Evolutionary conservation across 169 alveolate species (phyloP).

Genomic region (Cryptosporidium felis): DNA sequence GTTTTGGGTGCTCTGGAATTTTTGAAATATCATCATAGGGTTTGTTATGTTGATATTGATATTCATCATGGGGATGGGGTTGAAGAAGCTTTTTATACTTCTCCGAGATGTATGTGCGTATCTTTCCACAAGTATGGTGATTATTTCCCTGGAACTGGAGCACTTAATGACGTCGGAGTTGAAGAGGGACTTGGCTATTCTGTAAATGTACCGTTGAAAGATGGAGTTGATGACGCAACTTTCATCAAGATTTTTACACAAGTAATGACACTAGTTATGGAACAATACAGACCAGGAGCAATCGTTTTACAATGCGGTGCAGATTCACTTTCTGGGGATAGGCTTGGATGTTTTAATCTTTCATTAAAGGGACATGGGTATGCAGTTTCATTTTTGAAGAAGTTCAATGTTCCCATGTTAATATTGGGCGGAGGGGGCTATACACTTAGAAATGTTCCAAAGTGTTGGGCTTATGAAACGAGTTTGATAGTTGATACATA

Average conservation of each 20-base stretch:
- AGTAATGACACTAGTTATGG: constrained; percentile 84
- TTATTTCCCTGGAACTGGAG: constrained; percentile 92
- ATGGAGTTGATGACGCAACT: constrained; percentile 88
- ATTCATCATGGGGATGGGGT: constrained; percentile 98
- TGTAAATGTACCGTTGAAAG: constrained; percentile 88
- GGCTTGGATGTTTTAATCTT: constrained; percentile 88
- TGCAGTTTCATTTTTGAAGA: constrained; percentile 73
- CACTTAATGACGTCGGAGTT: constrained; percentile 86
- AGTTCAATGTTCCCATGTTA: constrained; percentile 83
- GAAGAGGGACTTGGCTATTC: constrained; percentile 86
- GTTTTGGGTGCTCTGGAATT: constrained; percentile 88
- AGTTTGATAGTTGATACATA: constrained; percentile 78
- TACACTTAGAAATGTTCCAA: constrained; percentile 88
- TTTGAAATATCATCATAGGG: constrained; percentile 85
- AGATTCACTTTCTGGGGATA: constrained; percentile 90
- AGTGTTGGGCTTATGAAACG: constrained; percentile 91
- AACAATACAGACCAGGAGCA: constrained; percentile 87
- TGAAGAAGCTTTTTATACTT: constrained; percentile 94
- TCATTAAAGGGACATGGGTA: constrained; percentile 85
- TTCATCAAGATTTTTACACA: constrained; percentile 82
- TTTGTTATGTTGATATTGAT: constrained; percentile 90
- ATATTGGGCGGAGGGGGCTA: constrained; percentile 91
- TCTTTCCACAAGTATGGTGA: constrained; percentile 90
- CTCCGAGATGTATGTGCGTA: constrained; percentile 83
- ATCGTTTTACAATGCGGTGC: constrained; percentile 89